Evolutionary conservation across 257 asterid species (phyloP).

Genomic region (Solanum sitiens): DNA sequence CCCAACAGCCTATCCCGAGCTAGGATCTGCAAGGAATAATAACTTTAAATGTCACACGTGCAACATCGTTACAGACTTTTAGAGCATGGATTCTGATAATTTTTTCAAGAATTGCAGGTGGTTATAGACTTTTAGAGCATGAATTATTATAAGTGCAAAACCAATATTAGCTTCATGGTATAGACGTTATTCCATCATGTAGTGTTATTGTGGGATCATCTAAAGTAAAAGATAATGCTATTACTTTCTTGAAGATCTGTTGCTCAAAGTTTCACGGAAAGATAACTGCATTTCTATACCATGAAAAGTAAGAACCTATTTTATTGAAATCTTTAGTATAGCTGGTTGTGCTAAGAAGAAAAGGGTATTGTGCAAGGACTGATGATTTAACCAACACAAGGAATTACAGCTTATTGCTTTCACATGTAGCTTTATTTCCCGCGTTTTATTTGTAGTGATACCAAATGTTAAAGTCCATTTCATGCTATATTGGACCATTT

Average conservation of each 20-base stretch:
- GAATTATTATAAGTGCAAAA: background rate
- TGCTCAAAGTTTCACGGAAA: background rate
- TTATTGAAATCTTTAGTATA: background rate
- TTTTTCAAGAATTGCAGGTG: background rate
- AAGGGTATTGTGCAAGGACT: background rate
- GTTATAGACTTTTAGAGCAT: background rate
- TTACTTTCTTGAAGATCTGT: background rate
- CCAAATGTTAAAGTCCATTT: background rate
- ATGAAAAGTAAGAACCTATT: background rate
- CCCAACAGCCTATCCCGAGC: conserved; percentile 86
- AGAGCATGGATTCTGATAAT: background rate
- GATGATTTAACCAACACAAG: background rate
- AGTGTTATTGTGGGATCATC: background rate
- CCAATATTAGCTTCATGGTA: background rate
- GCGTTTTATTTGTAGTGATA: background rate
- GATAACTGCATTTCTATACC: background rate
- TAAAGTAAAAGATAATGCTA: background rate
- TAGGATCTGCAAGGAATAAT: conserved; percentile 45
- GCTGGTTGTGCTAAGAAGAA: background rate
- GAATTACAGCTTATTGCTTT: background rate
- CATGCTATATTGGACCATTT: background rate
- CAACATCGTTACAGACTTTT: background rate
- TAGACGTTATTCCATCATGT: background rate
- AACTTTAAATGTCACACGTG: background rate
- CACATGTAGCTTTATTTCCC: background rate